phyloP scores from a whole-genome alignment of 306 rosid genomes.

The Citrullus colocynthis region DNA sequence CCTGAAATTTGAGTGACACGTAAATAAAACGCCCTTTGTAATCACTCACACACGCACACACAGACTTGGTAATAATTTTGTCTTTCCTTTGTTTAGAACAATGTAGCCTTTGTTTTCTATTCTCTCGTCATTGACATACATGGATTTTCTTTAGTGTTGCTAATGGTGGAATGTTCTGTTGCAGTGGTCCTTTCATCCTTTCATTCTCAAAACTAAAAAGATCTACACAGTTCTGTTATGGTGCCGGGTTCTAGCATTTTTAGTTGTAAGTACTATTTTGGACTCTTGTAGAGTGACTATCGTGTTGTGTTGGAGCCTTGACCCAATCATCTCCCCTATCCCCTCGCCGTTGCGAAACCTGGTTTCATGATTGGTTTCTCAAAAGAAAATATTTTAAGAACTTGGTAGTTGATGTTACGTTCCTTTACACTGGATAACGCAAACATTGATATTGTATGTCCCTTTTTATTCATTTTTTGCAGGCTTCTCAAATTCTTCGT shows the following conservation, averaged over 20 bases:
- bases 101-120: neutral
- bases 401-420: neutral
- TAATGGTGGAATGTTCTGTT: constrained; percentile 7
- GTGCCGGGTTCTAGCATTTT: constrained; percentile 44
- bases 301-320: neutral
- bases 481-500: constrained; percentile 76
- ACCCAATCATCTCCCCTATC: neutral
- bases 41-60: neutral
- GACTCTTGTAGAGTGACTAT: neutral
- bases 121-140: neutral
- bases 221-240: constrained; percentile 40
- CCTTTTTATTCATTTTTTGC: neutral
- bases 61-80: neutral
- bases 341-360: neutral
- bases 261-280: constrained; percentile 26
- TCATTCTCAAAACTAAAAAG: constrained; percentile 32
- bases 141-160: neutral
- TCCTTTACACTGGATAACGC: neutral
- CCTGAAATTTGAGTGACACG: neutral
- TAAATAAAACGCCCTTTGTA: neutral
- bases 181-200: constrained; percentile 54
- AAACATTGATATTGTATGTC: neutral
- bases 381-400: neutral
- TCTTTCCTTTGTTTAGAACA: neutral
- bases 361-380: neutral